Base-by-base conservation (phyloP, 352 stramenopile species). In the Phytophthora ramorum region DNA sequence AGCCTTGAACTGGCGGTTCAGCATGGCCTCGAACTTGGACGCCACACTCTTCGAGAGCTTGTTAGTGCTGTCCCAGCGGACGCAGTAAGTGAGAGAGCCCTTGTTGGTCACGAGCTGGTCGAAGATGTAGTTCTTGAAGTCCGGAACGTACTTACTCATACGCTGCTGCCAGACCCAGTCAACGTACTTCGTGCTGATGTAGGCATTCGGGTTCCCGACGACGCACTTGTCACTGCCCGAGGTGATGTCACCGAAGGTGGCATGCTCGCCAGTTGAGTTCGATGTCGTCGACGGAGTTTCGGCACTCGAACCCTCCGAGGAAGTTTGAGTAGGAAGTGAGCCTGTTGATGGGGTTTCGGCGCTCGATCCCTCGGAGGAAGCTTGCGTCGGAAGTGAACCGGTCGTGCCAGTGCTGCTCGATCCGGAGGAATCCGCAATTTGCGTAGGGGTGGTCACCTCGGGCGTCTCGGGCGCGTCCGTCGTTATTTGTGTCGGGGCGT, bases 51-150 rank as follows among this genome's bases (percentile, higher is more conserved):
- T 79, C 22, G 71, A 64, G 7, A 85, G 71, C 40, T 69, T 74
- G 37, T 85, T 66, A 12, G 70, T 85, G 45, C 70, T 78, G 47
- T 85, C 74, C 73, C 76, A 85, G 30, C 76, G 76, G 14, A 85
- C 43, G 56, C 76, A 85, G 73, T 83, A 83, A 43, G 45, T 75
- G 35, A 85, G 59, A 32, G 56, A 60, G 1, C 50, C 57, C 16
- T 72, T 68, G 32, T 72, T 72, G 35, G 32, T 66, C 48, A 71
- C 73, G 47, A 85, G 56, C 63, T 85, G 76, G 67, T 85, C 71
- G 17, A 77, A 76, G 63, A 85, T 83, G 50, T 61, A 75, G 55
- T 78, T 78, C 45, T 69, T 72, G 65, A 72, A 78, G 1, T 50
- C 0, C 12, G 59, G 55, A 7, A 75, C 59, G 22, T 63, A 61